phyloP scores from a whole-genome alignment of 768 basidiomycete species.

The Cystofilobasidium ferigula region DNA sequence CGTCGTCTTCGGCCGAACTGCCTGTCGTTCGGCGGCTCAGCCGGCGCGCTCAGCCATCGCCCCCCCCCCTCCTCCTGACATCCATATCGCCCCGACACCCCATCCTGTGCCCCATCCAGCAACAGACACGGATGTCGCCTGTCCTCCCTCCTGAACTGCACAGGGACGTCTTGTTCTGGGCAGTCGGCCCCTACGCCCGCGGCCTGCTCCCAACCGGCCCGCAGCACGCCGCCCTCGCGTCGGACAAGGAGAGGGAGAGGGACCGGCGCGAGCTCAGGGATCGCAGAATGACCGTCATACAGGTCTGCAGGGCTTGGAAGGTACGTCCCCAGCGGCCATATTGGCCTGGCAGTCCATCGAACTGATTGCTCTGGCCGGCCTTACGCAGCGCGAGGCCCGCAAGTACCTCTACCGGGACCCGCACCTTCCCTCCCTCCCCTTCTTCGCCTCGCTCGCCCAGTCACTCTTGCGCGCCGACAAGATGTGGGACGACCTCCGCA shows the following conservation, averaged over 20 bases:
- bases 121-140: too few relatives aligned
- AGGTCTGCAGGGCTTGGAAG: conserved; percentile 23
- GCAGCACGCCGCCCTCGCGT: not conserved
- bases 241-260: not conserved
- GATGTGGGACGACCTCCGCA: conserved; percentile 14
- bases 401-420: conserved; percentile 16
- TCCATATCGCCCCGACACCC: too few relatives aligned
- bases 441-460: not conserved
- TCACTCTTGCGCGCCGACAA: conserved; percentile 11
- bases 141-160: not conserved
- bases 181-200: not conserved
- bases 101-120: too few relatives aligned
- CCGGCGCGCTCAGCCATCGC: too few relatives aligned
- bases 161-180: not conserved
- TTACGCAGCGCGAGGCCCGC: conserved; percentile 4
- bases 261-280: conserved; percentile 11
- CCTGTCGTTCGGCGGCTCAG: too few relatives aligned
- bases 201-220: not conserved
- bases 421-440: not conserved
- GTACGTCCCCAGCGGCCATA: not conserved
- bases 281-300: not conserved
- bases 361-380: not conserved
- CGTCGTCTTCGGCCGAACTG: too few relatives aligned
- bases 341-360: not conserved
- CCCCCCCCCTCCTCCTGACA: too few relatives aligned